Conservation (phyloP, 1,284 basidiomycete genomes). For the Chalciporus piperatoides region DNA sequence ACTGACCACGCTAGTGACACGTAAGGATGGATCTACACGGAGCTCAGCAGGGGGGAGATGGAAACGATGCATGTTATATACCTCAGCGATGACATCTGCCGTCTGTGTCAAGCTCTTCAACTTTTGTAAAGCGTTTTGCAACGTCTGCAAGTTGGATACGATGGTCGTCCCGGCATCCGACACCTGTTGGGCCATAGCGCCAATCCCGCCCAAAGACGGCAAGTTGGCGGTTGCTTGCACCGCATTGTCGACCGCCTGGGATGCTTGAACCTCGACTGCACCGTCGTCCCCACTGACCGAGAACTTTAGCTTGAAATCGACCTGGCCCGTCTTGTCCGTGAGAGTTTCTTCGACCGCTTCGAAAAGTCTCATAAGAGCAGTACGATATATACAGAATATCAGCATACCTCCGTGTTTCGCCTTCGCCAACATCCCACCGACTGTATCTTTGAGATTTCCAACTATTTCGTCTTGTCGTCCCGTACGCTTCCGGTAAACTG, state of each 20-base stretch:
- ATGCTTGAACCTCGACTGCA: slow-evolving; percentile 17
- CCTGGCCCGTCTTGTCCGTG: background rate
- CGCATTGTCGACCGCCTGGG: slow-evolving; percentile 11
- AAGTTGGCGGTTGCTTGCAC: background rate
- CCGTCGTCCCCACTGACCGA: background rate
- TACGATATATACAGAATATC: background rate
- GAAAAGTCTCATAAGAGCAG: background rate
- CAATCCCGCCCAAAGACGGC: background rate
- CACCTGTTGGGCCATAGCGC: background rate
- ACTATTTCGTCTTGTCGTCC: slow-evolving; percentile 9
- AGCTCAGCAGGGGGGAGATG: no score
- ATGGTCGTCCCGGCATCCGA: background rate
- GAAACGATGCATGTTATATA: background rate
- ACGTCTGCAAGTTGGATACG: slow-evolving; percentile 4
- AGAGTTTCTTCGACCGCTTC: slow-evolving; percentile 20
- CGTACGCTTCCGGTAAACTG: slow-evolving; percentile 13
- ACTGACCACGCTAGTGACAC: background rate
- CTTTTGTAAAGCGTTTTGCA: slow-evolving; percentile 11
- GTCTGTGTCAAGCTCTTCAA: slow-evolving; percentile 13
- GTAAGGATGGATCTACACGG: no score
- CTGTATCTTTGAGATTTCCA: slow-evolving; percentile 13
- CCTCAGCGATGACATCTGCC: slow-evolving; percentile 16
- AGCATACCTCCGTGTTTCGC: slow-evolving; percentile 19
- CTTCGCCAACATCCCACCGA: slow-evolving; percentile 12
- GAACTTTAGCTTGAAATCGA: background rate